Evolutionary conservation across 2,329 filamentous ascomycete genomes (phyloP), one percentile per base, ranked within the genome.

Genomic region (Colletotrichum higginsianum): DNA sequence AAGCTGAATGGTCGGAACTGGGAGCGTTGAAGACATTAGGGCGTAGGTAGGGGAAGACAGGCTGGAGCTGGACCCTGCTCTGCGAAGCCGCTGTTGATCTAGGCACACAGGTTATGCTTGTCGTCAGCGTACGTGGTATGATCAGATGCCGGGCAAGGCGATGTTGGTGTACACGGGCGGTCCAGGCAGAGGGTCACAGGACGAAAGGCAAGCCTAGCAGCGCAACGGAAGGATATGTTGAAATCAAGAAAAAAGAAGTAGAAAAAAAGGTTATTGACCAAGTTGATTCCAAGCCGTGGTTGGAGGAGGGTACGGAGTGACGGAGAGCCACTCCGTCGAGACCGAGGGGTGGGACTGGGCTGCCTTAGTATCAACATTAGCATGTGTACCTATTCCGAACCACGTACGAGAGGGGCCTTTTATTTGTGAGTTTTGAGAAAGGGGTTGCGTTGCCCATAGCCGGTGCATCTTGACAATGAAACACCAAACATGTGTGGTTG

Each of bases 311-410:
- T n/a, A 57, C 68, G 68, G 68, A 71, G 57, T 35, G 64, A 61
- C 68, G 64, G 64, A 67, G 64, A 67, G 64, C 57, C 64, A 67
- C 58, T 71, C 64, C 62, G 49, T 57, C 23, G 35, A 35, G 30
- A n/a, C 64, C 38, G 67, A 61, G 50, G 56, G 49, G 35, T 49
- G 49, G 50, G 49, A 62, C 26, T 49, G 50, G 42, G 57, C 26
- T 55, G 44, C 23, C 35, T 47, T 61, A 44, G 63, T 52, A 61
- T 67, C 40, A 44, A 50, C 18, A 47, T 70, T 46, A 35, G 49
- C 61, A 60, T 35, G 38, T 53, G 35, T 38, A 38, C 35, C 18
- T 26, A 60, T 52, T 52, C 53, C 58, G 58, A 56, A 44, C 21
- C 49, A 46, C 18, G 40, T 12, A 42, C 47, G 58, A 35, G 21